Evolutionary conservation across 1,284 basidiomycete genomes (phyloP).

Genomic region (Fistulinella staudtii): DNA sequence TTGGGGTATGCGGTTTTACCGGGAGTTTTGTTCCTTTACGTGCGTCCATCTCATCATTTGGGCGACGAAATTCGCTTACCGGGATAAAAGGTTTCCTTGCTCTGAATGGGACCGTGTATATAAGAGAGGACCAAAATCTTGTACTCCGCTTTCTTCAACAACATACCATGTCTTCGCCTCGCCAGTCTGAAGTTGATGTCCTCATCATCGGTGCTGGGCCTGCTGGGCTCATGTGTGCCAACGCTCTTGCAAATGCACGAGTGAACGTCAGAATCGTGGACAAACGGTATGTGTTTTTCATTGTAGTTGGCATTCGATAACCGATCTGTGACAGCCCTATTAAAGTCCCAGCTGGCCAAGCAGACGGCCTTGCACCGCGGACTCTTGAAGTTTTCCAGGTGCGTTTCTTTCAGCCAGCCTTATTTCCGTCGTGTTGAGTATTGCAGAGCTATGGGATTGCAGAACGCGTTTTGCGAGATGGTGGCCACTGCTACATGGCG

Average conservation of each 20-base stretch:
- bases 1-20: not conserved
- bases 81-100: not conserved
- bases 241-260: slow-evolving; percentile 22
- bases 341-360: slow-evolving; percentile 37
- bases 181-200: slow-evolving; percentile 44
- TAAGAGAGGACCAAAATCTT: not conserved
- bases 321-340: slow-evolving; percentile 14
- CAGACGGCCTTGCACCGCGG: slow-evolving; percentile 41
- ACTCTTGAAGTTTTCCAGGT: slow-evolving; percentile 44
- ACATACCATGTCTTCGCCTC: slow-evolving; percentile 8
- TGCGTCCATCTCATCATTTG: not conserved
- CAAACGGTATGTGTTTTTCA: slow-evolving; percentile 21
- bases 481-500: slow-evolving; percentile 28
- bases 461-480: slow-evolving; percentile 35
- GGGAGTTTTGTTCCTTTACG: not conserved
- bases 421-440: not conserved
- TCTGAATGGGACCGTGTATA: not conserved
- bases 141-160: not conserved
- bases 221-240: slow-evolving; percentile 37
- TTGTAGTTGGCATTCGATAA: not conserved
- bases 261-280: slow-evolving; percentile 26
- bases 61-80: not conserved
- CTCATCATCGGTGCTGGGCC: slow-evolving; percentile 53
- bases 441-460: slow-evolving; percentile 35
- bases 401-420: not conserved